phyloP scores from a whole-genome alignment of 2,329 filamentous ascomycete genomes.

The Fusarium sp. region DNA sequence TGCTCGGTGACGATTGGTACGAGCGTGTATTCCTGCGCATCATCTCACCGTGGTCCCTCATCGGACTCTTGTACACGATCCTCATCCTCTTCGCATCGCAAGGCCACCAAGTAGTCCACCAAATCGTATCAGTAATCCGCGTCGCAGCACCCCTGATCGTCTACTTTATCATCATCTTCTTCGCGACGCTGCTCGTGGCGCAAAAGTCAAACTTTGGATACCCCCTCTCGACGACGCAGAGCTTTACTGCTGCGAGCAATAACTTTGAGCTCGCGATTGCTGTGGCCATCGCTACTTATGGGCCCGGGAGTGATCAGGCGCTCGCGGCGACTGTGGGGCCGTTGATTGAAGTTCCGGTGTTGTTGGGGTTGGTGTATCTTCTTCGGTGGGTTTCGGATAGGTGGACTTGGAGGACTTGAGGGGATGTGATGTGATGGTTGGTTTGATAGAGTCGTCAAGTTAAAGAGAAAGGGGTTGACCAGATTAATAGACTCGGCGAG shows the following conservation, averaged over 20 bases:
- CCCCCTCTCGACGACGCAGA: slow-evolving; percentile 76
- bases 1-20: slow-evolving; percentile 71
- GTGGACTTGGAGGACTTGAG: slow-evolving; percentile 48
- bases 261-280: slow-evolving; percentile 95
- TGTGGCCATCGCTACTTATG: slow-evolving; percentile 84
- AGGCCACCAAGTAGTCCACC: slow-evolving; percentile 78
- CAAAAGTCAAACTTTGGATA: slow-evolving; percentile 80
- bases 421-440: not conserved
- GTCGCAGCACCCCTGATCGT: slow-evolving; percentile 84
- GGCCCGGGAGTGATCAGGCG: slow-evolving; percentile 80
- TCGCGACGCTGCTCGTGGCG: slow-evolving; percentile 70
- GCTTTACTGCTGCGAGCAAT: slow-evolving; percentile 90
- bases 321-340: slow-evolving; percentile 86
- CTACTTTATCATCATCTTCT: slow-evolving; percentile 83
- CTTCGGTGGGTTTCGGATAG: slow-evolving; percentile 68
- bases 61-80: slow-evolving; percentile 89
- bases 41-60: slow-evolving; percentile 78
- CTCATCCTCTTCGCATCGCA: slow-evolving; percentile 87
- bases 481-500: not conserved
- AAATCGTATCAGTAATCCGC: slow-evolving; percentile 84
- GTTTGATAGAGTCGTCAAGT: not conserved
- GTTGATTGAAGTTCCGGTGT: slow-evolving; percentile 85
- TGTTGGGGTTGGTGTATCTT: slow-evolving; percentile 81
- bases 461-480: not conserved
- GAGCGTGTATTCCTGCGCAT: slow-evolving; percentile 75